Evolutionary conservation across 129 eudicot genomes (phyloP), one percentile per base, ranked within the genome.

Genomic region (Pulicaria dysenterica): DNA sequence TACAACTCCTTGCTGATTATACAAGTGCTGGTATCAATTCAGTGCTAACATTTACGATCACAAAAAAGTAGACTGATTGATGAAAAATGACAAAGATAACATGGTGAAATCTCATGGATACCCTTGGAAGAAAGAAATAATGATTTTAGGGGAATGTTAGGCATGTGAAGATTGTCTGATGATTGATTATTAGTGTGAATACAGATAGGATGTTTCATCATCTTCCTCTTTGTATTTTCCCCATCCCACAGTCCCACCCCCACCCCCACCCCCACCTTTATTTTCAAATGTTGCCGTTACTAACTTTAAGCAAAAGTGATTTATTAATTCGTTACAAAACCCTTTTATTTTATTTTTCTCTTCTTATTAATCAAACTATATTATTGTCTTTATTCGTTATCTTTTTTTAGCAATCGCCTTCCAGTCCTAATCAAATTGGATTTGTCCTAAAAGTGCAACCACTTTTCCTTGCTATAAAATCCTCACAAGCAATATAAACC

Each of bases 131-230:
- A 19, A 38, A n/a, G 9, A 51, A 31, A 51, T 0, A 44, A n/a
- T 3, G 7, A 41, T 75, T 16, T 75, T 31, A 2, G n/a, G 4
- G 62, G 61, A 69, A 70, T 77, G 79, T 66, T 70, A 63, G 16
- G 81, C 81, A 77, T 77, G 82, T 77, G 82, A 77, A 77, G 19
- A 13, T 61, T 61, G 77, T 70, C 66, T 63, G 5, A 51, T 60
- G 58, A 54, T 77, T 51, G 38, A 77, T 62, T 7, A 51, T 70
- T 70, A 77, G 82, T 70, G 82, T 77, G 77, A 65, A 77, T 53
- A 77, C 82, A 62, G 65, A 70, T 69, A 9, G 82, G 62, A 60
- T 51, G 38, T 77, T 77, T 77, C 72, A 77, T 70, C 82, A 53
- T 61, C 66, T 58, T 36, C 64, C 64, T 24, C 44, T 58, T 58